phyloP scores from a whole-genome alignment of 768 basidiomycete species.

The Pleurotus citrinopileatus region DNA sequence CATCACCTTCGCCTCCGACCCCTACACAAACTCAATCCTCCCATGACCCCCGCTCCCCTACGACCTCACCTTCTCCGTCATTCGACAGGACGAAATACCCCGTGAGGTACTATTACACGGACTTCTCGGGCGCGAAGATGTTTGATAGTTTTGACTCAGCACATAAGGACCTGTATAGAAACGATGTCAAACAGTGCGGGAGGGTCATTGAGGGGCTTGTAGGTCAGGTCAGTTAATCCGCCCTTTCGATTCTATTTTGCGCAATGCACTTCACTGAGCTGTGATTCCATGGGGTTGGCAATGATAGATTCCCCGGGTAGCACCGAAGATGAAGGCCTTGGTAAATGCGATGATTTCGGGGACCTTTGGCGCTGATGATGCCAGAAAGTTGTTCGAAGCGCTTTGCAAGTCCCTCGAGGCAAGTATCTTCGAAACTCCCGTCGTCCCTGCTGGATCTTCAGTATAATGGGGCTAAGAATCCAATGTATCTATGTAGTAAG shows the following conservation, averaged over 20 bases:
- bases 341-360: conserved; percentile 46
- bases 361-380: conserved; percentile 47
- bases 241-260: too few species aligned
- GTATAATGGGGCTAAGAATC: too few species aligned
- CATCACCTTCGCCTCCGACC: background rate
- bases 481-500: too few species aligned
- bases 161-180: conserved; percentile 22
- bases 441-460: background rate
- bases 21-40: conserved; percentile 3
- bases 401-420: conserved; percentile 42
- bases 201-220: conserved; percentile 34
- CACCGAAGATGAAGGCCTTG: conserved; percentile 38
- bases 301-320: conserved; percentile 37
- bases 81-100: conserved; percentile 14
- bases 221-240: conserved; percentile 25
- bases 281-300: too few species aligned
- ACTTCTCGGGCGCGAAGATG: conserved; percentile 24
- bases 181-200: conserved; percentile 40
- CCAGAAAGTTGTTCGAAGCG: conserved; percentile 48
- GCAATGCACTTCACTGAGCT: too few species aligned
- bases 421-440: conserved; percentile 33
- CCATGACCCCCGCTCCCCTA: background rate
- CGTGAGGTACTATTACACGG: conserved; percentile 34
- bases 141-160: conserved; percentile 15
- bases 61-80: background rate